Percentiles rank a stretch among this genome's conserved stretches.
Evolutionary conservation across 768 basidiomycete species (phyloP).

Genomic region (Fomitopsis pulvina): DNA sequence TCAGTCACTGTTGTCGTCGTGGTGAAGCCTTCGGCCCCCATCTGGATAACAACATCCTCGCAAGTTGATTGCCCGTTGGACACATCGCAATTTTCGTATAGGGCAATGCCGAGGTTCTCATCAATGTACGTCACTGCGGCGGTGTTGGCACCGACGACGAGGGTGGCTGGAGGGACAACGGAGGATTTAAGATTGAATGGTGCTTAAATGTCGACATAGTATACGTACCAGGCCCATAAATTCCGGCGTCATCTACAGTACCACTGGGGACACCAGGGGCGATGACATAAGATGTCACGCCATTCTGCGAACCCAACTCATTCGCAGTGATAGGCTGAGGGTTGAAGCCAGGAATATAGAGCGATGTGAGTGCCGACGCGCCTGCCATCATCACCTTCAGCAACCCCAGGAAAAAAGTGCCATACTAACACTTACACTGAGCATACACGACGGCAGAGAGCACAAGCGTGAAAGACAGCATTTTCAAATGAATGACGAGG

Average conservation of each 20-base stretch:
- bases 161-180: constrained; percentile 28
- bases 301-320: constrained; percentile 33
- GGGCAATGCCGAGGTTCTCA: constrained; percentile 4
- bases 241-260: constrained; percentile 24
- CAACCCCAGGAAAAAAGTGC: not conserved
- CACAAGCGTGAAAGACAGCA: not conserved
- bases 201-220: not conserved
- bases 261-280: constrained; percentile 30
- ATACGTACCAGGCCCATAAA: constrained; percentile 33
- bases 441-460: not conserved
- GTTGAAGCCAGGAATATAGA: constrained; percentile 41
- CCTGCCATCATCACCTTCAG: constrained; percentile 8
- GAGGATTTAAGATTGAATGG: not conserved
- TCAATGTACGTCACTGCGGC: constrained; percentile 32
- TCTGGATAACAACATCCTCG: constrained; percentile 12
- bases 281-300: constrained; percentile 37
- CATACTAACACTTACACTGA: not conserved
- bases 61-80: constrained; percentile 20
- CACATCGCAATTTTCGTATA: constrained; percentile 24
- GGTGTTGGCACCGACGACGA: constrained; percentile 36
- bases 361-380: constrained; percentile 29
- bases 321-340: constrained; percentile 37
- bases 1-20: constrained; percentile 15
- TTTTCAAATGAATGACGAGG: not conserved
- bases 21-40: constrained; percentile 5